A percentile compares a stretch with the other conserved stretches of the same genome.
phyloP scores from a whole-genome alignment of 2,329 filamentous ascomycete species.

The Penicillium capsulatum region DNA sequence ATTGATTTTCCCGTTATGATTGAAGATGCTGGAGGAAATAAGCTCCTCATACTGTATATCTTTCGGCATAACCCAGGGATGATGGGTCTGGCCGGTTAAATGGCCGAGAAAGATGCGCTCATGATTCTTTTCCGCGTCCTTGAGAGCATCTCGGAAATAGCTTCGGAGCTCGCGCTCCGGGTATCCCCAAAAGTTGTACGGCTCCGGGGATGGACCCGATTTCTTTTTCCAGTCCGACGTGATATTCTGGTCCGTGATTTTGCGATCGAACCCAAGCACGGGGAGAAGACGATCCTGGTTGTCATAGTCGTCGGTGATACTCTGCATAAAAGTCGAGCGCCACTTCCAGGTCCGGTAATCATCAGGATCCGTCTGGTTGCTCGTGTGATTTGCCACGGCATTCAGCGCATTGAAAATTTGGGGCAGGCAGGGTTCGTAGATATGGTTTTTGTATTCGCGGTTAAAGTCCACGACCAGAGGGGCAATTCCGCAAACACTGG shows the following conservation, averaged over 20 bases:
- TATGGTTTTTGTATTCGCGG: conserved; percentile 35
- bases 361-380: conserved; percentile 10
- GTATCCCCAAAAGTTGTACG: conserved; percentile 23
- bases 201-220: conserved; percentile 5
- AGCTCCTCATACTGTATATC: conserved; percentile 19
- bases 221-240: conserved; percentile 12
- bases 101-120: conserved; percentile 26
- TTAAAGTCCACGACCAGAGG: conserved; percentile 43
- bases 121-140: conserved; percentile 20
- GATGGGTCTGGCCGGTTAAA: conserved; percentile 26
- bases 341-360: conserved; percentile 24
- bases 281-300: conserved; percentile 23
- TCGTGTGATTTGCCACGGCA: conserved; percentile 7
- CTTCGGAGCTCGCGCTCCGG: conserved; percentile 20
- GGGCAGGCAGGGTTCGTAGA: conserved; percentile 44
- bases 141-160: conserved; percentile 22
- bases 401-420: conserved; percentile 24
- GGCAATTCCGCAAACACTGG: conserved; percentile 38
- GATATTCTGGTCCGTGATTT: conserved; percentile 17
- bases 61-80: conserved; percentile 23
- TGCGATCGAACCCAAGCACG: conserved; percentile 19
- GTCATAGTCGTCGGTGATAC: conserved; percentile 26
- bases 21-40: conserved; percentile 13
- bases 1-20: conserved; percentile 14
- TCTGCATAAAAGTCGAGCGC: conserved; percentile 27